Evolutionary conservation across 805 yeast genomes (phyloP), one percentile per base, ranked within the genome.

Genomic region (Metschnikowia henanensis): DNA sequence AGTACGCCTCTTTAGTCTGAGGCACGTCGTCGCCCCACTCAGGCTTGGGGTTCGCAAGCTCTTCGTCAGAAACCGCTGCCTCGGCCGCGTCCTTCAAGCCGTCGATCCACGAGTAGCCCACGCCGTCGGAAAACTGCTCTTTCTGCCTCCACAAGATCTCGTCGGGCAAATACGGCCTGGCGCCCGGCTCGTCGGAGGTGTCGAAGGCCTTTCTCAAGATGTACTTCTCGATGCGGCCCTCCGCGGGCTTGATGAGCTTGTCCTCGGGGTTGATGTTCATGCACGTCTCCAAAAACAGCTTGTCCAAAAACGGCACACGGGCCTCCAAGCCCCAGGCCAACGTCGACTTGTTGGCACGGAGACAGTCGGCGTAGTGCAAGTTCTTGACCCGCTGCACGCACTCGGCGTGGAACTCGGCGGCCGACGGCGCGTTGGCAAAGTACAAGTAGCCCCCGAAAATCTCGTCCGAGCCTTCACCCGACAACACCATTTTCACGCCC

Each of bases 301-400:
- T 87, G 73, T 94, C 99, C 73, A 94, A 80, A 87, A 94, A 94
- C 56, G 99, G 99, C 56, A 94, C 99, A 74, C 99, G 87, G 50
- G 99, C 99, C 75, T 94, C 99, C 53, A 94, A 80, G 69, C 99
- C 99, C 99, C 99, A 94, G 34, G 99, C 98, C 97, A 94, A 88
- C 47, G 99, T 94, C 26, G 97, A 91, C 75, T 94, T 94, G 87
- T 94, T 94, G 53, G 99, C 99, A 72, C 99, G 85, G 66, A 94
- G 75, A 76, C 98, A 92, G 75, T 94, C 99, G 50, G 98, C 89
- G 57, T 83, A 83, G 71, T 94, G 97, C 72, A 94, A 79, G 92
- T 94, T 91, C 79, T 94, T 89, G 59, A 94, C 97, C 69, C 99
- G 81, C 75, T 85, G 77, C 51, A 94, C 96, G 72, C 95, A 87